These are phyloP conservation scores for Phytophthora ramorum DNA, from an alignment of 352 stramenopile genomes.

Conservation along the genomic window DNA sequence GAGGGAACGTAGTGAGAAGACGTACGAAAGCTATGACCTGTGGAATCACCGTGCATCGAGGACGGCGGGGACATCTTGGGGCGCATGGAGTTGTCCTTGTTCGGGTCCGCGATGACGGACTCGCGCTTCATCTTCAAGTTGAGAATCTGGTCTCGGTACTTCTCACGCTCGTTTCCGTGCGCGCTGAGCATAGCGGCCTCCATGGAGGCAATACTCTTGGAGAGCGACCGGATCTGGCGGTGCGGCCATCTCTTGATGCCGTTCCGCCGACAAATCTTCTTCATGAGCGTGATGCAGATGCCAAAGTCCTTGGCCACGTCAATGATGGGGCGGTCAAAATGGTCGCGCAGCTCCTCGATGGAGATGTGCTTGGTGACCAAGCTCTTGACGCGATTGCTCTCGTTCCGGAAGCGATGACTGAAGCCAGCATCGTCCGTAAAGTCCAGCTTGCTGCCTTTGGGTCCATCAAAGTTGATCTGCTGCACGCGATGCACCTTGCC, in stretches of 20 bases:
- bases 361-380: constrained; percentile 90
- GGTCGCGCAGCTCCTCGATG: constrained; percentile 82
- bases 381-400: constrained; percentile 90
- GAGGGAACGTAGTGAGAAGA: constrained; percentile 19
- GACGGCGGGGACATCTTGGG: constrained; percentile 49
- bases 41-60: constrained; percentile 21
- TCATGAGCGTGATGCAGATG: constrained; percentile 92
- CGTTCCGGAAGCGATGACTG: constrained; percentile 78
- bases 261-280: constrained; percentile 87
- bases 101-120: constrained; percentile 86
- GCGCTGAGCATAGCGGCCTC: constrained; percentile 89
- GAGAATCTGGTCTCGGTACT: constrained; percentile 87
- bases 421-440: constrained; percentile 80
- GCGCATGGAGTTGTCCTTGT: constrained; percentile 76
- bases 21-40: background rate
- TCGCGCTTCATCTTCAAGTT: constrained; percentile 87
- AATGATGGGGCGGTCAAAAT: constrained; percentile 90
- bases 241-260: constrained; percentile 80
- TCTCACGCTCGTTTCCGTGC: constrained; percentile 78
- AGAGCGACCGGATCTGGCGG: constrained; percentile 84
- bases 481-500: constrained; percentile 62
- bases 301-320: constrained; percentile 92
- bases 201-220: constrained; percentile 90
- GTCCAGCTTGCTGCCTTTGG: constrained; percentile 75
- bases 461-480: constrained; percentile 80